Evolutionary conservation across 2,329 filamentous ascomycete species (phyloP), one percentile per base, ranked within the genome.

Genomic region (Diaporthe amygdali): DNA sequence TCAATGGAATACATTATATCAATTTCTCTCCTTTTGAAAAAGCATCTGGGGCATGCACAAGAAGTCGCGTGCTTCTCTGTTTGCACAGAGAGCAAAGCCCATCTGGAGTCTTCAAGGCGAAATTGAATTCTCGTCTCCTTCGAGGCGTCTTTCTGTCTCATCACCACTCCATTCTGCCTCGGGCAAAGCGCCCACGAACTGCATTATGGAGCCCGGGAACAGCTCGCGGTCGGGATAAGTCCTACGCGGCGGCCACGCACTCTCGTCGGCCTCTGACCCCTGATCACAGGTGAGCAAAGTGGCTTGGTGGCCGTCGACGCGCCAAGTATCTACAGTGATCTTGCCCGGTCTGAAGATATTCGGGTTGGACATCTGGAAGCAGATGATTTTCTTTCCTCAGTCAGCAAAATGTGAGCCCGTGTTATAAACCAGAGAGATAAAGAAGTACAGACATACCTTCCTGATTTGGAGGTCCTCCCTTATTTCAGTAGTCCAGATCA

Each of bases 181-280:
- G n/a, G 52, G 63, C 32, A 68, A 22, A 9, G 69, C 25, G 52
- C 41, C 15, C 30, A 72, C 61, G 25, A 73, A 73, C 34, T 72
- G 47, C 70, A 73, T 64, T 10, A 73, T 70, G 2, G 72, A 73
- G 6, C 72, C 72, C 12, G 72, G 72, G 37, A 71, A 73, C 55
- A 73, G 69, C 47, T 72, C 70, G 30, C 30, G 44, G 55, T 73
- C 67, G 2, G 72, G 72, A 27, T 72, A 73, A 9, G 5, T 51
- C 54, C 69, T 66, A 39, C 47, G 9, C 14, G 27, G 67, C 34
- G 41, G 67, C 39, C 44, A 7, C 3, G 22, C 15, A 15, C 2
- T 1, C 9, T 63, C 39, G 10, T 30, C 20, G 37, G 20, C 7
- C 30, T n/a, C 9, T 14, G 8, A n/a, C n/a, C n/a, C 8, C 5